Evolutionary conservation across 768 basidiomycete genomes (phyloP).

Genomic region (Agaricus sinodeliciosus): DNA sequence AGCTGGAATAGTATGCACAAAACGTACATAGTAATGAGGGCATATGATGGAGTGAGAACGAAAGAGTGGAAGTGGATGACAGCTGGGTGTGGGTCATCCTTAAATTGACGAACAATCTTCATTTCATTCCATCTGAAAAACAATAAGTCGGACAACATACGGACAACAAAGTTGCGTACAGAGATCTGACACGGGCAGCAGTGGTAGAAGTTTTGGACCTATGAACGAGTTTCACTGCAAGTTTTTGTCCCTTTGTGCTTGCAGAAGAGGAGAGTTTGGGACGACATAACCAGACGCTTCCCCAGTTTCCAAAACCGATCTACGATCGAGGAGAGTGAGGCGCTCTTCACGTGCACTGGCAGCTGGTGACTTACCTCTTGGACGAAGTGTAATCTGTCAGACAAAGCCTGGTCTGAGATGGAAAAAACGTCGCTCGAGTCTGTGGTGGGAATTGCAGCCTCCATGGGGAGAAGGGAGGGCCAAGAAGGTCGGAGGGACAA

Average conservation of each 20-base stretch:
- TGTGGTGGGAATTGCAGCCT: constrained; percentile 23
- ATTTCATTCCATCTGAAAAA: constrained; percentile 86
- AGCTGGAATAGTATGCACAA: neutral
- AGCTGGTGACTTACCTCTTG: constrained; percentile 48
- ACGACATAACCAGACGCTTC: constrained; percentile 77
- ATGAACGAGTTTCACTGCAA: constrained; percentile 94
- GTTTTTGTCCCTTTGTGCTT: constrained; percentile 41
- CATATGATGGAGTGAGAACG: constrained; percentile 87
- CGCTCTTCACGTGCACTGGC: neutral
- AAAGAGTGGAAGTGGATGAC: constrained; percentile 93
- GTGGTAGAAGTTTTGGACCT: constrained; percentile 80
- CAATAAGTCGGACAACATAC: neutral
- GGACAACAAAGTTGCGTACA: constrained; percentile 41
- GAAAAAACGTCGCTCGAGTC: constrained; percentile 62
- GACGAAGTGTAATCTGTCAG: constrained; percentile 66
- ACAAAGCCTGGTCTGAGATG: constrained; percentile 65
- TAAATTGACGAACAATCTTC: constrained; percentile 87
- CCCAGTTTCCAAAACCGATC: constrained; percentile 94
- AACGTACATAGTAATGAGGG: constrained; percentile 86
- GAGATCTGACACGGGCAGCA: constrained; percentile 81
- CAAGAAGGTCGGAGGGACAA: constrained; percentile 51
- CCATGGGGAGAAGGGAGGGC: constrained; percentile 44
- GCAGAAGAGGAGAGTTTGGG: constrained; percentile 43
- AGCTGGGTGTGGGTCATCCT: constrained; percentile 81
- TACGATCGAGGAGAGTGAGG: constrained; percentile 21